phyloP scores from a whole-genome alignment of 2,329 filamentous ascomycete genomes.

The Graphilbum ipis-grandicollis region DNA sequence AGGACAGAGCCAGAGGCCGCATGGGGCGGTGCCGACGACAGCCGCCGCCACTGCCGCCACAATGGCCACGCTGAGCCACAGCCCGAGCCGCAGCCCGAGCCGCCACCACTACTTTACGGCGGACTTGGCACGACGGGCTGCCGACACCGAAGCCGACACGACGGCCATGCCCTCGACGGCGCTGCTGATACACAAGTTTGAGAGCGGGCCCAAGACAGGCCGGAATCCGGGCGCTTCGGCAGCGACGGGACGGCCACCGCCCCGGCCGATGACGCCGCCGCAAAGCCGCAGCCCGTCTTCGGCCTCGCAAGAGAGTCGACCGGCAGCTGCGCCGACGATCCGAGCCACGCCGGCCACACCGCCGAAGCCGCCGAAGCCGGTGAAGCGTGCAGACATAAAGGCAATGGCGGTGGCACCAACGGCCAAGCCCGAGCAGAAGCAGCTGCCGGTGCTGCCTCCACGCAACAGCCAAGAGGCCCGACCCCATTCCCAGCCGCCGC shows the following conservation, averaged over 20 bases:
- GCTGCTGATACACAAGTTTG: slow-evolving; percentile 52
- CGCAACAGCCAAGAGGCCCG: no score
- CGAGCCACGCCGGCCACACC: background rate
- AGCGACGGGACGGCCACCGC: background rate
- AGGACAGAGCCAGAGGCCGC: slow-evolving; percentile 12
- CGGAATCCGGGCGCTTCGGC: background rate
- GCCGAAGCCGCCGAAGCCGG: no score
- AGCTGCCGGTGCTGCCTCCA: no score
- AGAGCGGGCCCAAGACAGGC: slow-evolving; percentile 21
- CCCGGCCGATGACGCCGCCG: background rate
- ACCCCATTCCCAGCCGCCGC: no score
- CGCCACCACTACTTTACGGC: slow-evolving; percentile 13
- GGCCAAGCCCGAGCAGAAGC: no score
- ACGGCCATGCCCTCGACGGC: slow-evolving; percentile 43
- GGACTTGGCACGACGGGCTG: slow-evolving; percentile 17
- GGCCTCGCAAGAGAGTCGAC: background rate
- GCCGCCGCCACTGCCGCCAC: background rate
- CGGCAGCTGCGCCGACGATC: background rate
- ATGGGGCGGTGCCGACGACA: slow-evolving; percentile 9
- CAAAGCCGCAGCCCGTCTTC: background rate
- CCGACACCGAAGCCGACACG: slow-evolving; percentile 29
- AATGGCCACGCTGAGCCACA: background rate
- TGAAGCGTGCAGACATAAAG: no score
- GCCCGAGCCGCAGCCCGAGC: no score
- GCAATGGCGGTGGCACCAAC: no score